Conservation (phyloP, 768 basidiomycete genomes). For the Kwoniella sp. region DNA sequence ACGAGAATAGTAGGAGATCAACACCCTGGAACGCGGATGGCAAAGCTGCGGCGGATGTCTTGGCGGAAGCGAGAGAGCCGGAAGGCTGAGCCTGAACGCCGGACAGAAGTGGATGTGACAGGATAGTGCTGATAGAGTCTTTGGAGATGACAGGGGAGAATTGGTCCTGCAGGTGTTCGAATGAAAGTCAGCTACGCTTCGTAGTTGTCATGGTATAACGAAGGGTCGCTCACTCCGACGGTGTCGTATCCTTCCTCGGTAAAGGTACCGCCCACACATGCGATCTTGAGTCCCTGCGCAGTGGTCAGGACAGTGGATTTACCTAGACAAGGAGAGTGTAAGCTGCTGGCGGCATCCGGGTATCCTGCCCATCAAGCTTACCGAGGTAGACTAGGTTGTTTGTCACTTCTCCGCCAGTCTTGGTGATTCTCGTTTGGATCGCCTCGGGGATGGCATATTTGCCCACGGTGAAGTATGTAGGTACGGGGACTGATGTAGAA, state of each 20-base stretch:
- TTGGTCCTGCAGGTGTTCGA: slow-evolving; percentile 22
- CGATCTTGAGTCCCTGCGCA: slow-evolving; percentile 76
- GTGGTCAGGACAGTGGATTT: slow-evolving; percentile 81
- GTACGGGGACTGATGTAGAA: slow-evolving; percentile 75
- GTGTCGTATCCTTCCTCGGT: slow-evolving; percentile 60
- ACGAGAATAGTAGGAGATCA: slow-evolving; percentile 70
- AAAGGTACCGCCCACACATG: slow-evolving; percentile 76
- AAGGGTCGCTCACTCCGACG: slow-evolving; percentile 46
- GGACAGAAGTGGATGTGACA: slow-evolving; percentile 55
- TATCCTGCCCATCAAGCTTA: slow-evolving; percentile 59
- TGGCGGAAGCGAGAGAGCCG: slow-evolving; percentile 69
- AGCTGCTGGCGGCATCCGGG: too few relatives aligned
- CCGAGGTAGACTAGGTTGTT: slow-evolving; percentile 83
- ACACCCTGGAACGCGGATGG: slow-evolving; percentile 66
- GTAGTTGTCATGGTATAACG: neutral
- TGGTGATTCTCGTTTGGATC: slow-evolving; percentile 73
- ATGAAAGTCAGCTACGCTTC: neutral
- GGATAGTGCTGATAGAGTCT: slow-evolving; percentile 27
- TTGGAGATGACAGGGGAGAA: slow-evolving; percentile 34
- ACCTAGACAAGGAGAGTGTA: slow-evolving; percentile 58
- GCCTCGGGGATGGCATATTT: slow-evolving; percentile 69
- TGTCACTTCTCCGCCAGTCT: slow-evolving; percentile 76
- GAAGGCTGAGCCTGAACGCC: slow-evolving; percentile 10
- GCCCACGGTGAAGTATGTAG: slow-evolving; percentile 92
- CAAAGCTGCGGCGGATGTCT: slow-evolving; percentile 65